Percentiles rank a stretch among this genome's conserved stretches.
Evolutionary conservation across 305 asterid species (phyloP).

Genomic region (Solanum chacoense): DNA sequence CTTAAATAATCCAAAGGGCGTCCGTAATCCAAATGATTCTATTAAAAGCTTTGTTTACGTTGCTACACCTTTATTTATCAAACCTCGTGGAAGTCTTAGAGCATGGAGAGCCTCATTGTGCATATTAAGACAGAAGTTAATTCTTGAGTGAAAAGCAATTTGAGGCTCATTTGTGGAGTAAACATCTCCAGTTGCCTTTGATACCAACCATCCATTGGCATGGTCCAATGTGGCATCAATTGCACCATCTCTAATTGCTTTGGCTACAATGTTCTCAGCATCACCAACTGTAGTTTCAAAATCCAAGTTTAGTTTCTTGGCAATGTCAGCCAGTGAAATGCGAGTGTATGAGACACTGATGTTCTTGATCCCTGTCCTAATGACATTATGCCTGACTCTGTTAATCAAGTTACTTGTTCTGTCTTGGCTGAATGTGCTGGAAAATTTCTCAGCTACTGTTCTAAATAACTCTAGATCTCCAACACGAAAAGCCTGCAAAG

Average conservation of each 20-base stretch:
- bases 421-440: constrained; percentile 47
- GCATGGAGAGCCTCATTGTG: constrained; percentile 18
- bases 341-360: constrained; percentile 63
- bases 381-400: constrained; percentile 69
- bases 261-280: constrained; percentile 64
- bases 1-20: background rate
- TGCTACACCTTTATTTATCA: constrained; percentile 9
- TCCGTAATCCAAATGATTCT: background rate
- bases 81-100: constrained; percentile 11
- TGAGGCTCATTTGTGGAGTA: constrained; percentile 61
- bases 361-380: constrained; percentile 61
- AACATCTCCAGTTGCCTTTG: constrained; percentile 60
- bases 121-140: constrained; percentile 16
- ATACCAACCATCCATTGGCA: constrained; percentile 66
- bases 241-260: constrained; percentile 74
- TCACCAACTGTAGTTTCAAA: constrained; percentile 51
- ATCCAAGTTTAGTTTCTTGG: constrained; percentile 61
- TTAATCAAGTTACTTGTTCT: constrained; percentile 57
- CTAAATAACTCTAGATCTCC: constrained; percentile 71
- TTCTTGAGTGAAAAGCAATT: constrained; percentile 14
- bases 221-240: constrained; percentile 66
- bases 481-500: constrained; percentile 60
- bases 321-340: constrained; percentile 60
- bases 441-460: constrained; percentile 48
- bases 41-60: constrained; percentile 7